Base-by-base conservation (phyloP, 768 basidiomycete species). In the Boletellus ananas region DNA sequence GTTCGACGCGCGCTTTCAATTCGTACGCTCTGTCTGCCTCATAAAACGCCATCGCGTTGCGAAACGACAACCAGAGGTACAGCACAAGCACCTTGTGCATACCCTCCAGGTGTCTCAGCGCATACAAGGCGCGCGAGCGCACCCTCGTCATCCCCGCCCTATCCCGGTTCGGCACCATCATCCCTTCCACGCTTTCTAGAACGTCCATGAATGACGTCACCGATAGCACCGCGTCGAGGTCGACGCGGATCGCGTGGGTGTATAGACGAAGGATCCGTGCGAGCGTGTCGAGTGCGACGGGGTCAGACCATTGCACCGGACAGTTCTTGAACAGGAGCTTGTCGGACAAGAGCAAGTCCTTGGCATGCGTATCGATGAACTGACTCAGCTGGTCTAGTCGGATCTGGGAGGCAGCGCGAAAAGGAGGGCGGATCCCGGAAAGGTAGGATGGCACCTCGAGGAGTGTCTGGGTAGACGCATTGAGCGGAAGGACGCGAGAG, bases 11-110 rank as follows among this genome's bases (percentile, higher is more conserved):
- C 12, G 62, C 62, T 63, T 92, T 90, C 39, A 90, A 59, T 14
- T 62, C 68, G 12, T 66, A 55, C 2, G 83, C 86, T 23, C 70
- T 65, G 6, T 70, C 63, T 29, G 76, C 70, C n/a, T 86, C 74
- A 4, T 77, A 67, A 64, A 87, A 97, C 8, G 83, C 74, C 45
- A 90, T 73, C 0, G 80, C 74, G 50, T 80, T 75, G 34, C 94
- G 84, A 64, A 80, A 84, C 17, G 76, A 74, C 55, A 94, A 74
- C 95, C 95, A 99, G 43, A 92, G 72, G 68, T 97, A 97, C 18
- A 87, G 58, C 13, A 85, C 83, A 25, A 91, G 59, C 27, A 80
- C 70, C 59, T 85, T 87, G 69, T 99, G 93, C 52, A 90, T 68
- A 6, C 77, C 73, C 67, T 97, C 94, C 40, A 97, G 67, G n/a